Evolutionary conservation across 768 basidiomycete genomes (phyloP).

Genomic region (Lactarius tabidus): DNA sequence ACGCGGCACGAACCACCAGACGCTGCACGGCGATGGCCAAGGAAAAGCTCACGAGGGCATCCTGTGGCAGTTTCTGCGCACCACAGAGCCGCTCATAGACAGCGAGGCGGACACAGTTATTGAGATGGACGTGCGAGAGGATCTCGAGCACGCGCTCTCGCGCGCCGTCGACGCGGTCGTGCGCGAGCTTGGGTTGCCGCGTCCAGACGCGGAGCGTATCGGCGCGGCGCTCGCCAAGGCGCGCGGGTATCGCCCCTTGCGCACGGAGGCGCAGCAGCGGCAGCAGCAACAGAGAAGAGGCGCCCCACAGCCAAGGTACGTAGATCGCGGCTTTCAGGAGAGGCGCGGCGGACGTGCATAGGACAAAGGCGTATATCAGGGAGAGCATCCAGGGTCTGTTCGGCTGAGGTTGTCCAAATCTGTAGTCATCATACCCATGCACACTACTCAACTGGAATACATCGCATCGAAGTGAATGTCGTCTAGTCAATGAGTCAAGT

Average conservation of each 20-base stretch:
- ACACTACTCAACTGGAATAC: no score
- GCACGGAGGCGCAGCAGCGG: no score
- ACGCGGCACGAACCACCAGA: conserved; percentile 86
- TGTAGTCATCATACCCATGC: no score
- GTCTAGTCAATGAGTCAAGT: no score
- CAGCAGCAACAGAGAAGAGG: no score
- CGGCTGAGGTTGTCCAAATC: no score
- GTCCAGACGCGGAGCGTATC: conserved; percentile 55
- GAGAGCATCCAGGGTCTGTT: no score
- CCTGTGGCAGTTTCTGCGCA: conserved; percentile 70
- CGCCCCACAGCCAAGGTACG: no score
- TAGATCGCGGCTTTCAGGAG: no score
- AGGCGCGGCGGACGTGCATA: no score
- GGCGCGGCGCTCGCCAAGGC: conserved; percentile 44
- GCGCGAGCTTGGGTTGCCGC: conserved; percentile 47
- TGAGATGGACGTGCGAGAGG: conserved; percentile 61
- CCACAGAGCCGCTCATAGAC: conserved; percentile 55
- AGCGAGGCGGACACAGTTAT: conserved; percentile 65
- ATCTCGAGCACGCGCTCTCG: conserved; percentile 50
- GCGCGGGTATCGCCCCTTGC: conserved; percentile 34
- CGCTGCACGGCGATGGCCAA: conserved; percentile 55
- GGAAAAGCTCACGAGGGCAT: conserved; percentile 68
- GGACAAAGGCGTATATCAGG: no score
- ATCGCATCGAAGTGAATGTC: no score
- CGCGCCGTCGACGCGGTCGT: conserved; percentile 58